Conservation (phyloP, 2,329 filamentous ascomycete species). For the Aspergillus ochraceus region DNA sequence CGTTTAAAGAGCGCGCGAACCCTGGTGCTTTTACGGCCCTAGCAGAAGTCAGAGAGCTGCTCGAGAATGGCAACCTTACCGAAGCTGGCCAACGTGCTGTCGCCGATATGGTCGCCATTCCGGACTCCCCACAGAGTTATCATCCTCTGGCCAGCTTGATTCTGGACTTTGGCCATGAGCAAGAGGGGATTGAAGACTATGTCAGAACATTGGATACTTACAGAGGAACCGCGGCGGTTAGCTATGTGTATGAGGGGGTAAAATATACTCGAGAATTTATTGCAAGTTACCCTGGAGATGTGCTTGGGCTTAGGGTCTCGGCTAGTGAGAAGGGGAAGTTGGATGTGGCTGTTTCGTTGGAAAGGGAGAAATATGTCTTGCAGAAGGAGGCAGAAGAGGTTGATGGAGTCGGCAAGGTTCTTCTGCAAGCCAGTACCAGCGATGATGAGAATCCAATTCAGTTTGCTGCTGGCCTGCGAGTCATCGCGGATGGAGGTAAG, state of each 20-base stretch:
- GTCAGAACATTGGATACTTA: constrained; percentile 9
- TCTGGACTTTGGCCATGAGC: constrained; percentile 9
- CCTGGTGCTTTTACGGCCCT: constrained; percentile 4
- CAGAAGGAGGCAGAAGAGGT: background rate
- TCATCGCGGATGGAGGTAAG: background rate
- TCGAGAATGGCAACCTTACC: constrained; percentile 10
- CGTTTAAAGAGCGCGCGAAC: constrained; percentile 16
- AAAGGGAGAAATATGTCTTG: background rate
- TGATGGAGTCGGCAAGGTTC: background rate
- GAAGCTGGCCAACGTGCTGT: constrained; percentile 3
- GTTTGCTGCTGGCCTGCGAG: background rate
- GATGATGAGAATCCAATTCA: background rate
- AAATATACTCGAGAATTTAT: constrained; percentile 13
- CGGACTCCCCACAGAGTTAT: constrained; percentile 10
- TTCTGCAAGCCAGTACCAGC: background rate
- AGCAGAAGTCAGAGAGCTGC: background rate
- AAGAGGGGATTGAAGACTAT: constrained; percentile 1
- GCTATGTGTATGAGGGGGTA: constrained; percentile 7
- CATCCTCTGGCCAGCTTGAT: constrained; percentile 10
- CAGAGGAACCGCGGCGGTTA: constrained; percentile 4
- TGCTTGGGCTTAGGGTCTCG: constrained; percentile 5
- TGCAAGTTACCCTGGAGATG: constrained; percentile 11
- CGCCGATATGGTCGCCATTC: constrained; percentile 7
- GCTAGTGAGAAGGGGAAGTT: constrained; percentile 2
- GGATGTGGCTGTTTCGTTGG: constrained; percentile 3